Base-by-base conservation (phyloP, 1,284 basidiomycete genomes). In the Trametes polyzona region DNA sequence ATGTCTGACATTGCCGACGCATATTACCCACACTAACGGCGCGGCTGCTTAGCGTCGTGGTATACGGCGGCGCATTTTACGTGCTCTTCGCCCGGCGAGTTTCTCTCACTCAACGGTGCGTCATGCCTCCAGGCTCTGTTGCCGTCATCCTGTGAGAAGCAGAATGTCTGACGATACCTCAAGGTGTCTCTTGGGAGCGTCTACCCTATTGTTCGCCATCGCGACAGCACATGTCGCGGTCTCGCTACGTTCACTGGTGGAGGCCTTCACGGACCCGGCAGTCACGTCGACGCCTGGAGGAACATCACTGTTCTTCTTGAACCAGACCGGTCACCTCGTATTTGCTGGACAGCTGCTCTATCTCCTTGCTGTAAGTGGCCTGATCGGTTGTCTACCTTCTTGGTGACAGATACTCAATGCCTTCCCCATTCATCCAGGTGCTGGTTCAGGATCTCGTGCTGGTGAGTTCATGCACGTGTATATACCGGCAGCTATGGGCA, bases 211-310 rank as follows among this genome's bases (percentile, higher is more conserved):
- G 26, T 49, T 55, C 40, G n/a, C 26, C 4, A 26, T 50, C 12
- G 29, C 54, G 3, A 55, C 54, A 10, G 33, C 36, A 27, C 54
- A 55, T 21, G 54, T 55, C 27, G 47, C 47, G 2, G 47, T 55
- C 17, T 48, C 54, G 9, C 17, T 55, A 26, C 39, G 54, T 10
- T 47, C 49, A 14, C 35, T 55, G 3, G 27, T 55, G 19, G 19
- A 37, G 12, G 54, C 54, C 16, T 44, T 55, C 47, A 55, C 47
- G 9, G 17, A 49, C 33, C 37, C 27, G 6, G 32, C 54, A 5
- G 16, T 55, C 19, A 46, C 47, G 9, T 35, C 42, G 1, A 32
- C 30, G 3, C 54, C 47, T 4, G 47, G 41, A 14, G 54, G 47
- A 1, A 23, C 54, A 1, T 33, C 37, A 1, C 35, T 55, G 14